Base-by-base conservation (phyloP, 345 rosid genomes). In the Moricandia moricandioides region DNA sequence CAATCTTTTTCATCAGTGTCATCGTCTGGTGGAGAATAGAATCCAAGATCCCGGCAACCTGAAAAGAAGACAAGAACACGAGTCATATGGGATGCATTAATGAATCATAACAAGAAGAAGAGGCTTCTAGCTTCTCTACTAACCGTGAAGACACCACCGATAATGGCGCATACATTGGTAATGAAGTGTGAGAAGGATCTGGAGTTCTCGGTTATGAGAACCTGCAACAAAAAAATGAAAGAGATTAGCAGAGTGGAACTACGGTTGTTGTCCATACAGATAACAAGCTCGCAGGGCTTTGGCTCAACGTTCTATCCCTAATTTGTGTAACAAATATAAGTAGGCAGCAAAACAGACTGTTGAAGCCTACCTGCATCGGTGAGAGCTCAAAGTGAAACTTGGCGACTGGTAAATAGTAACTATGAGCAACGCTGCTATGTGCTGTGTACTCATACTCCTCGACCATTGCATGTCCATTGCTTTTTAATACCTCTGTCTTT, bases 111-210 rank as follows among this genome's bases (percentile, higher is more conserved):
- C 11, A 51, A 14, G 66, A 61, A 26, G n/a, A 71, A 47, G 59
- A 45, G 31, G 43, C 39, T 65, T 65, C 11, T 65, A 71, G 14
- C 0, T 77, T 77, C 30, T 68, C 0, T 31, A 88, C 98, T 68
- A 61, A 96, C 98, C 95, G 98, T 96, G 90, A 96, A 96, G 81
- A 96, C 83, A 39, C 99, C 99, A 16, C 98, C 99, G 18, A 96
- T 89, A 35, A 92, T 96, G 70, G 99, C 99, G 29, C 99, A 92
- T 70, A 95, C 88, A 29, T 89, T 95, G 76, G 99, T 95, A 83
- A 95, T 83, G 63, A 95, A 95, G 69, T 95, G 99, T 0, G 97
- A 90, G 79, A 95, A 92, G 24, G 98, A 95, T 81, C 85, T 95
- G 0, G 80, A 80, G 80, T 80, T 85, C 83, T 95, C 99, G 0